Evolutionary conservation across 768 basidiomycete genomes (phyloP), one percentile per base, ranked within the genome.

Genomic region (Chlorophyllum brunneum): DNA sequence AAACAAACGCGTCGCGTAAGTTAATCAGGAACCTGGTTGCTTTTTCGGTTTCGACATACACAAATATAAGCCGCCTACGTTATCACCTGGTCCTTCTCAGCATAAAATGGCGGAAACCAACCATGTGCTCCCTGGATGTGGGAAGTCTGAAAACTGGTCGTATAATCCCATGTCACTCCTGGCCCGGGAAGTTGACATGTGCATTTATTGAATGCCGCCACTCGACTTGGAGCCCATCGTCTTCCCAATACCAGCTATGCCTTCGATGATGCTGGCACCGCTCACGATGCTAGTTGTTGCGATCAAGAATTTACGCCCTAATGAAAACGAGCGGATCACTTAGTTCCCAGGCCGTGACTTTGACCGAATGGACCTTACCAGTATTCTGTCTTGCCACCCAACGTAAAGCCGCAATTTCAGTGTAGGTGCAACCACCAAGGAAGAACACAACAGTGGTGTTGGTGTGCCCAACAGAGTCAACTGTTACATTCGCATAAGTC

Each of bases 401-500:
- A 65, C 97, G 78, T 58, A 99, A 66, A 5, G 95, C 95, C 31
- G 97, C 86, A 54, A 98, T 93, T 72, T 98, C 97, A 7, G 95
- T 95, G 61, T 91, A 97, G 10, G 97, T 99, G 66, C 94, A 94
- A 3, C 95, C 97, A 23, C 97, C 97, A 27, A 98, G 70, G 80
- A 98, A 98, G 71, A 98, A 97, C 8, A 99, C 89, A 15, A 95
- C 80, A 2, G 93, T 95, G 4, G 87, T 95, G 6, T 83, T 88
- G 2, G 79, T 71, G 60, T 80, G 78, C 55, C 86, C 88, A 9
- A 22, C 10, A 5, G 29, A 20, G 38, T 31, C 38, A 18, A 39
- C 44, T 53, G 13, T 34, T 38, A 30, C 3, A 37, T 22, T 20
- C 36, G 13, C 10, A 38, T 46, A 22, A 39, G 29, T 39, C 26